phyloP scores from a whole-genome alignment of 192 early-diverging fungal species.

The Mortierella hygrophila region DNA sequence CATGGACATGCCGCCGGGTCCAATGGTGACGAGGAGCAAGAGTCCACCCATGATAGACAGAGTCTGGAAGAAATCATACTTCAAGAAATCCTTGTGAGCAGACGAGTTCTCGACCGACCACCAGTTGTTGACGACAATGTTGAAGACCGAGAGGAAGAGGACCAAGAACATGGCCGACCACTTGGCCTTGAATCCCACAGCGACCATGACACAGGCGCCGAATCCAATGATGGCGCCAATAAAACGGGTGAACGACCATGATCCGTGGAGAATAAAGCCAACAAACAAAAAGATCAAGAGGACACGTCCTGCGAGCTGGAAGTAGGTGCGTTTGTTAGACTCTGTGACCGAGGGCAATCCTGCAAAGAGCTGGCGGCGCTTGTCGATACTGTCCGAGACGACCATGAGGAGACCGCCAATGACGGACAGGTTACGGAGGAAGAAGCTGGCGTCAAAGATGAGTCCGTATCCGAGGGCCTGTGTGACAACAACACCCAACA shows the following conservation, averaged over 20 bases:
- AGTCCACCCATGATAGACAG: constrained; percentile 95
- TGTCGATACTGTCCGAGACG: constrained; percentile 81
- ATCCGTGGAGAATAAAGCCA: constrained; percentile 2
- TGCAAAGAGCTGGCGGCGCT: constrained; percentile 83
- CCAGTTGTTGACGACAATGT: constrained; percentile 96
- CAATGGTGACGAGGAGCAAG: constrained; percentile 90
- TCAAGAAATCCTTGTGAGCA: constrained; percentile 88
- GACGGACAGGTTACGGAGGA: constrained; percentile 91
- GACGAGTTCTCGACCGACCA: constrained; percentile 88
- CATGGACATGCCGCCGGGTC: constrained; percentile 89
- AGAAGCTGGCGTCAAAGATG: constrained; percentile 88
- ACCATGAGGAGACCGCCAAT: constrained; percentile 94
- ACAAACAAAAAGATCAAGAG: constrained; percentile 65
- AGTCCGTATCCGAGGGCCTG: constrained; percentile 96
- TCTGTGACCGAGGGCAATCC: constrained; percentile 88
- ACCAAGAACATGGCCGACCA: constrained; percentile 94
- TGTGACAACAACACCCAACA: constrained; percentile 84
- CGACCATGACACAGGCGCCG: constrained; percentile 94
- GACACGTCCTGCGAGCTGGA: constrained; percentile 74
- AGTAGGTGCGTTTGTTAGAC: constrained; percentile 83
- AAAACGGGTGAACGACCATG: constrained; percentile 57
- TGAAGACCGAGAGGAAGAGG: constrained; percentile 86
- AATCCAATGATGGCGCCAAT: constrained; percentile 80
- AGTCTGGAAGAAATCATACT: constrained; percentile 98
- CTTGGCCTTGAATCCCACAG: constrained; percentile 97